Conservation (phyloP, 345 rosid species). For the Hirschfeldia incana region DNA sequence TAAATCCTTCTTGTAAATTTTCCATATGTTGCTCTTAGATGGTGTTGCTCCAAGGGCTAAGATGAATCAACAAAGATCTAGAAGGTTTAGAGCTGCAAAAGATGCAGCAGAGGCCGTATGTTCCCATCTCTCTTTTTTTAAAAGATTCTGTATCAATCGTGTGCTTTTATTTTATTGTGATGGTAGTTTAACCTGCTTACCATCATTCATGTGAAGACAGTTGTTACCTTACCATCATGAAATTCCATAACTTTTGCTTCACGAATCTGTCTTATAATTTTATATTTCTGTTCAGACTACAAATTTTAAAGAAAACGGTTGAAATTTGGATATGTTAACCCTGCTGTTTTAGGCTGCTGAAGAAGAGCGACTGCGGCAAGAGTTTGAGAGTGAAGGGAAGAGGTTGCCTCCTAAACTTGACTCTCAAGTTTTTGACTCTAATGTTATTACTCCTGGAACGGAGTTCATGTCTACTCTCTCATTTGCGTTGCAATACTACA, state of each 20-base stretch:
- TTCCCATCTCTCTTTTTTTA: constrained; percentile 2
- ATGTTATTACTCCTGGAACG: constrained; percentile 97
- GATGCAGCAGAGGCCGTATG: constrained; percentile 89
- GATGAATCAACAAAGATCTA: constrained; percentile 94
- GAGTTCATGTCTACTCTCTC: constrained; percentile 86
- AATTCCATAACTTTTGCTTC: not conserved
- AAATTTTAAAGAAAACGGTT: not conserved
- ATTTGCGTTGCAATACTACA: constrained; percentile 78
- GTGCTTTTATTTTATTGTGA: not conserved
- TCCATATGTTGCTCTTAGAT: constrained; percentile 42
- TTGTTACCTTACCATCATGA: not conserved
- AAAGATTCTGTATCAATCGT: not conserved
- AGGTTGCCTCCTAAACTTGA: constrained; percentile 73
- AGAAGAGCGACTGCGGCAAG: constrained; percentile 74
- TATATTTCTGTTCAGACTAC: not conserved
- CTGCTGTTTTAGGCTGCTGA: constrained; percentile 66
- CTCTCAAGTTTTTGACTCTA: constrained; percentile 75
- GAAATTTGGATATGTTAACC: not conserved
- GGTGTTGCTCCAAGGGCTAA: constrained; percentile 99
- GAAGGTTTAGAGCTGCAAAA: constrained; percentile 92
- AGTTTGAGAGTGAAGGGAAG: constrained; percentile 85
- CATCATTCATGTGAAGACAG: not conserved
- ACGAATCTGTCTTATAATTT: not conserved
- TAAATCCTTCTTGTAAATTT: not conserved
- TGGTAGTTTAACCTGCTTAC: not conserved